Evolutionary conservation across 768 basidiomycete genomes (phyloP).

Genomic region (Dendrothele bispora): DNA sequence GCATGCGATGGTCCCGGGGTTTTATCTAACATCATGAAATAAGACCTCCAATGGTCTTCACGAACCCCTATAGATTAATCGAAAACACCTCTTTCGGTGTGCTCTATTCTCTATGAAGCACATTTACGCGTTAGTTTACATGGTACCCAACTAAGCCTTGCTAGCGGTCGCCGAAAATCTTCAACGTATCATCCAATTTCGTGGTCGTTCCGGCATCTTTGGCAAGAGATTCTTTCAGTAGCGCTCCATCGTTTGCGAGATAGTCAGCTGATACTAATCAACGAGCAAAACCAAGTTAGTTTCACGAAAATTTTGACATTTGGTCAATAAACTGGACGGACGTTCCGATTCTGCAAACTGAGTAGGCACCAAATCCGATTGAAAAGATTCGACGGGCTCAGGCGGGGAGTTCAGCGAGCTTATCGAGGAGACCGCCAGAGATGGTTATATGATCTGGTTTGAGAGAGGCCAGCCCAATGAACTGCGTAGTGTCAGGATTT

Average conservation of each 20-base stretch:
- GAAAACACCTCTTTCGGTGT: no score
- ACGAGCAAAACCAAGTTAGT: background rate
- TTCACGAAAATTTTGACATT: no score
- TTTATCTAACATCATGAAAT: no score
- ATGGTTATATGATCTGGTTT: conserved; percentile 44
- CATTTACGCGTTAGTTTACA: no score
- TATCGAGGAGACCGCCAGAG: conserved; percentile 37
- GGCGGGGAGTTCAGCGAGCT: conserved; percentile 28
- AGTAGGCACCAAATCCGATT: conserved; percentile 1
- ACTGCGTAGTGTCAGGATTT: no score
- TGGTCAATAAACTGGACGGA: background rate
- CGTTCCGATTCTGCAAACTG: background rate
- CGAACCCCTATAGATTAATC: no score
- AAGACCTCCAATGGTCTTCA: no score
- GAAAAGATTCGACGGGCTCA: conserved; percentile 13
- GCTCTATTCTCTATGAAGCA: no score
- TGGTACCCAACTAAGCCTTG: no score
- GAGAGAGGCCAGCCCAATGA: conserved; percentile 39
- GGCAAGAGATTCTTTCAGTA: conserved; percentile 35
- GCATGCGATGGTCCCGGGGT: no score
- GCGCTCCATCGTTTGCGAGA: conserved; percentile 31
- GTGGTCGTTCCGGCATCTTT: conserved; percentile 37
- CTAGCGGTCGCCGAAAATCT: conserved; percentile 43
- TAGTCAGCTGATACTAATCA: conserved; percentile 23
- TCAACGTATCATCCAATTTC: conserved; percentile 44